These are phyloP conservation scores for Flaveria ramosissima DNA, from an alignment of 129 eudicot species.

Conservation along the genomic window DNA sequence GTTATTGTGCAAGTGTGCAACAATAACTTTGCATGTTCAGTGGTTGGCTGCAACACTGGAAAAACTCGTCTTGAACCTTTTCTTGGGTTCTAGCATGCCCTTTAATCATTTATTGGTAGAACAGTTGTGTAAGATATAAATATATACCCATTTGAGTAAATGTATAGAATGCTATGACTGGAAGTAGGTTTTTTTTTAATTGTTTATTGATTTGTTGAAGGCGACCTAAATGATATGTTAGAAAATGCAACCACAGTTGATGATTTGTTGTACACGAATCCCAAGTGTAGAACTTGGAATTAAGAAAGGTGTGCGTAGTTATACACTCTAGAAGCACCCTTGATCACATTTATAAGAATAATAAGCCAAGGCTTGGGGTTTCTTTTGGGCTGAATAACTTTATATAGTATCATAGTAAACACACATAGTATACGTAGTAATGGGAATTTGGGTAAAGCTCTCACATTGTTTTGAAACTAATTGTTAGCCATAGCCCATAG, in stretches of 20 bases:
- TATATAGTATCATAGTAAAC: background rate
- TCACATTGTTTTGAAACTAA: background rate
- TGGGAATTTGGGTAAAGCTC: constrained; percentile 3
- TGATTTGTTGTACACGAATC: constrained; percentile 18
- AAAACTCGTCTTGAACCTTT: background rate
- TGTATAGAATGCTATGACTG: background rate
- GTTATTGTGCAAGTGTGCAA: background rate
- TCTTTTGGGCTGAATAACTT: background rate
- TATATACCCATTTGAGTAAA: background rate
- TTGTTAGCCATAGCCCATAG: constrained; percentile 21
- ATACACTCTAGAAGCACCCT: too few species aligned
- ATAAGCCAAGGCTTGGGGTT: constrained; percentile 8
- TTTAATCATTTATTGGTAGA: background rate
- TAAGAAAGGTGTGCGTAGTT: background rate
- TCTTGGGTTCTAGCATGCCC: background rate
- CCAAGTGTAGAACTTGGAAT: background rate
- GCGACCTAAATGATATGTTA: background rate
- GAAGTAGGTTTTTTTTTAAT: background rate
- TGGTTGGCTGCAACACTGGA: constrained; percentile 5
- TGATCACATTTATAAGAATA: constrained; percentile 3
- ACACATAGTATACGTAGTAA: constrained; percentile 6
- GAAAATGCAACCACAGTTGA: background rate
- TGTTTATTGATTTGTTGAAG: background rate
- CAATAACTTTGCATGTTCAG: background rate
- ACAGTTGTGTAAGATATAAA: constrained; percentile 2